Percentiles rank a stretch among this genome's conserved stretches.
Conservation (phyloP, 345 rosid genomes). For the Hypericum androsaemum region DNA sequence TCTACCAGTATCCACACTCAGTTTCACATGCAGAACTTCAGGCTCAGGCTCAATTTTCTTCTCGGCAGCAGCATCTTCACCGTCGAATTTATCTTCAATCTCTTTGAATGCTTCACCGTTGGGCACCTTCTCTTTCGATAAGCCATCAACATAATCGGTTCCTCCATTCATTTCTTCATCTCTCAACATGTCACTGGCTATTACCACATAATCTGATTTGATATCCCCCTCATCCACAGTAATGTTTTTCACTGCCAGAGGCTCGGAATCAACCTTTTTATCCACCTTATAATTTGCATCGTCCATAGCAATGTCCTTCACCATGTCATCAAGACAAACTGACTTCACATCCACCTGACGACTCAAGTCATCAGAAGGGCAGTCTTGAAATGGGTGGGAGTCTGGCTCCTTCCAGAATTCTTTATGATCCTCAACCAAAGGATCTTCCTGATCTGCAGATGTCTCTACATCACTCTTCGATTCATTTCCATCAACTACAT, state of each 20-base stretch:
- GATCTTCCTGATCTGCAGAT: slow-evolving; percentile 23
- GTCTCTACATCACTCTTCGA: slow-evolving; percentile 37
- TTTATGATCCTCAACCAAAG: slow-evolving; percentile 34
- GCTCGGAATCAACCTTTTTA: slow-evolving; percentile 38
- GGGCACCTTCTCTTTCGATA: too few species aligned
- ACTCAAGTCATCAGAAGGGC: slow-evolving; percentile 60
- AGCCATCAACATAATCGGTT: slow-evolving; percentile 21
- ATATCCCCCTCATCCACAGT: slow-evolving; percentile 59
- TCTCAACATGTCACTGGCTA: slow-evolving; percentile 25
- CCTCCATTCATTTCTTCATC: slow-evolving; percentile 28
- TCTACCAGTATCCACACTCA: slow-evolving; percentile 25
- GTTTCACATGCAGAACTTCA: slow-evolving; percentile 22
- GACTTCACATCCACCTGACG: slow-evolving; percentile 35
- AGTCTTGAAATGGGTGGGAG: slow-evolving; percentile 58
- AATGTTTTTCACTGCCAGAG: slow-evolving; percentile 72
- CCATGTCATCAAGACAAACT: slow-evolving; percentile 44
- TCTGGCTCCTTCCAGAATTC: slow-evolving; percentile 68
- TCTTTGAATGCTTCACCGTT: slow-evolving; percentile 25
- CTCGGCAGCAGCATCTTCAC: slow-evolving; percentile 22
- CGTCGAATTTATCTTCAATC: slow-evolving; percentile 31
- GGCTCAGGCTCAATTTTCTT: slow-evolving; percentile 39
- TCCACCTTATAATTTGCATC: slow-evolving; percentile 68
- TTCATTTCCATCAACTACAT: slow-evolving; percentile 51
- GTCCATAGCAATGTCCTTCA: slow-evolving; percentile 89
- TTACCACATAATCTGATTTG: slow-evolving; percentile 22